Percentiles rank a stretch among this genome's conserved stretches.
phyloP scores from a whole-genome alignment of 2,329 filamentous ascomycete species.

The Colletotrichum cereale region DNA sequence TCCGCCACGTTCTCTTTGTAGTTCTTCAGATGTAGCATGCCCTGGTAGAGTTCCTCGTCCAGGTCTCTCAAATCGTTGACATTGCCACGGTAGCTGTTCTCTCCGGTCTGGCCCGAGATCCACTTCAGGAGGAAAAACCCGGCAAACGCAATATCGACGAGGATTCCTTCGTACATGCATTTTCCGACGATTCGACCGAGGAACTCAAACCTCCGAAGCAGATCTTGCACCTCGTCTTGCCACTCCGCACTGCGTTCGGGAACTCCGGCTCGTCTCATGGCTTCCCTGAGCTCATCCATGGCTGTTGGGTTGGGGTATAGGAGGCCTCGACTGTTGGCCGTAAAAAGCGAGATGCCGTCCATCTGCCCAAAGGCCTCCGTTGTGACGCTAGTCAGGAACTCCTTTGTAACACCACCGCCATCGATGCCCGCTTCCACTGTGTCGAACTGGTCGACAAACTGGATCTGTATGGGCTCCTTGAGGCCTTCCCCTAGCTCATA shows the following conservation, averaged over 20 bases:
- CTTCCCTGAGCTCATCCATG: slow-evolving; percentile 75
- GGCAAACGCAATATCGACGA: slow-evolving; percentile 93
- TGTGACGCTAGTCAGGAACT: slow-evolving; percentile 92
- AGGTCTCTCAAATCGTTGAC: slow-evolving; percentile 94
- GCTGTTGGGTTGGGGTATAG: slow-evolving; percentile 89
- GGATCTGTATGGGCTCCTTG: slow-evolving; percentile 97
- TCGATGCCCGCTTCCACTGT: slow-evolving; percentile 93
- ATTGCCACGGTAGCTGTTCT: slow-evolving; percentile 86
- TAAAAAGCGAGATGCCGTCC: slow-evolving; percentile 72
- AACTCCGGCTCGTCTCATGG: slow-evolving; percentile 64
- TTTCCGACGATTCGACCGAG: slow-evolving; percentile 94
- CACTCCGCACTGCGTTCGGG: slow-evolving; percentile 67
- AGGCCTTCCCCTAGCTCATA: slow-evolving; percentile 84
- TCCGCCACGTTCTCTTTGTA: slow-evolving; percentile 84
- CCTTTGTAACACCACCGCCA: slow-evolving; percentile 96
- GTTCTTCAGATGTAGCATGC: slow-evolving; percentile 85
- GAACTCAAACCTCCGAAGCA: slow-evolving; percentile 87
- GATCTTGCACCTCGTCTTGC: slow-evolving; percentile 66
- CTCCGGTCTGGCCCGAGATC: slow-evolving; percentile 75
- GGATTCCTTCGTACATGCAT: slow-evolving; percentile 95
- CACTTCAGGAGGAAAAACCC: slow-evolving; percentile 97
- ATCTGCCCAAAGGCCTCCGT: slow-evolving; percentile 81
- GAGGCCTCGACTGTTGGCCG: slow-evolving; percentile 86
- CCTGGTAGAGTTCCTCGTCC: slow-evolving; percentile 91
- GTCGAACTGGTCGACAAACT: slow-evolving; percentile 92